Evolutionary conservation across 352 stramenopile species (phyloP).

Genomic region (Halophytophthora polymorphica): DNA sequence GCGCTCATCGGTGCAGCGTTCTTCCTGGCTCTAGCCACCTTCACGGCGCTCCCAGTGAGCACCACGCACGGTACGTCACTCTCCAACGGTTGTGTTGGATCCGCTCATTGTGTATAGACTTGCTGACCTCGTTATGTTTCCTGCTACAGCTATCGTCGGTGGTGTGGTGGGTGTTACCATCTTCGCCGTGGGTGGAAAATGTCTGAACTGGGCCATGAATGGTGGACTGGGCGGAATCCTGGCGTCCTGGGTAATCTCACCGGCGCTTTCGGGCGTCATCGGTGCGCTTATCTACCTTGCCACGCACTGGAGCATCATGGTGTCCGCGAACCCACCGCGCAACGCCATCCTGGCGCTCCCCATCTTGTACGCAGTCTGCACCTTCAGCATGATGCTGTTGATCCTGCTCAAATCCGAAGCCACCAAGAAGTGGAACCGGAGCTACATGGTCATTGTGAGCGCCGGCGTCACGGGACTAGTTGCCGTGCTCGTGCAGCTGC

Average conservation of each 20-base stretch:
- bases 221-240: conserved; percentile 41
- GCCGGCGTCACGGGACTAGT: not conserved
- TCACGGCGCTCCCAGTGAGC: conserved; percentile 60
- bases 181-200: conserved; percentile 31
- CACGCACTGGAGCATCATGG: conserved; percentile 49
- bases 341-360: conserved; percentile 40
- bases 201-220: conserved; percentile 39
- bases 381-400: conserved; percentile 45
- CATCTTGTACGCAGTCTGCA: conserved; percentile 45
- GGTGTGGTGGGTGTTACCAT: conserved; percentile 69
- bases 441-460: conserved; percentile 5
- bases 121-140: no score
- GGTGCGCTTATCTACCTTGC: conserved; percentile 53
- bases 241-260: conserved; percentile 65
- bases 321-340: conserved; percentile 19
- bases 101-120: no score
- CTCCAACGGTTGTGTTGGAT: no score
- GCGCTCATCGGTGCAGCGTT: conserved; percentile 41
- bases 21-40: conserved; percentile 57
- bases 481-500: conserved; percentile 11
- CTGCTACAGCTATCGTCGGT: conserved; percentile 62
- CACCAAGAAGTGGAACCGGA: conserved; percentile 11
- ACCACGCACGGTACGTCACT: conserved; percentile 81
- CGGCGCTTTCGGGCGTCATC: conserved; percentile 46
- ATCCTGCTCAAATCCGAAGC: conserved; percentile 37